A percentile compares a stretch with the other conserved stretches of the same genome.
These are phyloP conservation scores for Leucocoprinus birnbaumii DNA, from an alignment of 768 basidiomycete species.

Conservation along the genomic window DNA sequence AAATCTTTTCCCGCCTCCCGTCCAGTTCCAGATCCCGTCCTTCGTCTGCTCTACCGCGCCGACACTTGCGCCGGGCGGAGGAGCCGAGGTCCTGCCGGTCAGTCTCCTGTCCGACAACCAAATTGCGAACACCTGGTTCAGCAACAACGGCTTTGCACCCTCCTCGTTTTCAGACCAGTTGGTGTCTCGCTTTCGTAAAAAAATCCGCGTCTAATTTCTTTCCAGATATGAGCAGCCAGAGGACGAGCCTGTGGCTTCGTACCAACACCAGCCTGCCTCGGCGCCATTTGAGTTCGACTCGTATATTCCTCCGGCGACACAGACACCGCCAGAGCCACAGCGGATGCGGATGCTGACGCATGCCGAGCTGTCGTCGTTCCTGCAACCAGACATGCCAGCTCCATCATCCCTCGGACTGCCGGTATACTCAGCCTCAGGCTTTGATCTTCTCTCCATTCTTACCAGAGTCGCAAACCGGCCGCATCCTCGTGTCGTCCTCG, in stretches of 20 bases:
- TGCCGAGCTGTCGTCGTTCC: conserved; percentile 3
- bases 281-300: conserved; percentile 25
- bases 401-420: conserved; percentile 34
- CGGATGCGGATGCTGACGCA: conserved; percentile 10
- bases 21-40: conserved; percentile 52
- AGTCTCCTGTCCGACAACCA: conserved; percentile 31
- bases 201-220: no score
- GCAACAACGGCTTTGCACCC: conserved; percentile 39
- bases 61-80: conserved; percentile 65
- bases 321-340: conserved; percentile 12
- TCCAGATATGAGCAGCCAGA: conserved; percentile 4
- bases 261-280: conserved; percentile 10
- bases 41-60: conserved; percentile 60
- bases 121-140: conserved; percentile 41
- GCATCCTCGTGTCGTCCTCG: conserved; percentile 73
- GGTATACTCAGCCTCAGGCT: conserved; percentile 88
- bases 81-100: conserved; percentile 67
- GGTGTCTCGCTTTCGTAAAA: neutral
- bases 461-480: conserved; percentile 73
- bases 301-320: neutral
- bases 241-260: neutral
- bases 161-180: conserved; percentile 13
- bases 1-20: conserved; percentile 3
- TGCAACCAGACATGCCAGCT: conserved; percentile 4
- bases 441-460: conserved; percentile 83